Base-by-base conservation (phyloP, 2,329 filamentous ascomycete genomes). In the Phialocephala sp. region DNA sequence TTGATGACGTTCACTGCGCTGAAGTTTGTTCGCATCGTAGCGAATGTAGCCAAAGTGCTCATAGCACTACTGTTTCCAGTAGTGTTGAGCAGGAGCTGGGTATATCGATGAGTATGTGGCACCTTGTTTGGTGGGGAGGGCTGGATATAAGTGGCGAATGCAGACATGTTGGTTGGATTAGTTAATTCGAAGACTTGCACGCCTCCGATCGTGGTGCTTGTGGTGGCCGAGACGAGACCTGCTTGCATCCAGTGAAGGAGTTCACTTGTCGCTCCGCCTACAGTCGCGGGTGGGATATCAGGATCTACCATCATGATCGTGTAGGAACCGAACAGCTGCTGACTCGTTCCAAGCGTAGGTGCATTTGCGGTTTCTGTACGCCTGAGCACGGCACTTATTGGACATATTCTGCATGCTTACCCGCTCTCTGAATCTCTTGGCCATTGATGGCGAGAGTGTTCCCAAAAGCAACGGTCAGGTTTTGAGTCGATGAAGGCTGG, bases 241-340 rank as follows among this genome's bases (percentile, higher is more conserved):
- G 70, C 36, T 66, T 75, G 73, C 64, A 75, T 68, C 73, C 73
- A 75, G 62, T 75, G 73, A 47, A 75, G 72, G 47, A 75, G 65
- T 66, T 73, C 59, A 22, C 63, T 63, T 2, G 70, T 74, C 4
- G 62, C n/a, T 4, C 69, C 68, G 1, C 68, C 69, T n/a, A 58
- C 47, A 35, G 57, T 66, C 15, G 59, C 36, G 1, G 69, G 66
- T 18, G 73, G 73, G 32, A 74, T 72, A 43, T 75, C 73, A 0
- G 71, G 70, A 41, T 75, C 73, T 0, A 72, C 72, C 73, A 75
- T 74, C 62, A 75, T 68, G 24, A 75, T n/a, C 2, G 71, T 66
- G 47, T 74, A 75, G n/a, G 69, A 72, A 6, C 73, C 73, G 14
- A 45, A 57, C 8, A 75, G 62, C 24, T 60, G 56, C 22, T 65